Conservation (phyloP, 192 early-diverging fungal species). For the Backusella mclennaniae region DNA sequence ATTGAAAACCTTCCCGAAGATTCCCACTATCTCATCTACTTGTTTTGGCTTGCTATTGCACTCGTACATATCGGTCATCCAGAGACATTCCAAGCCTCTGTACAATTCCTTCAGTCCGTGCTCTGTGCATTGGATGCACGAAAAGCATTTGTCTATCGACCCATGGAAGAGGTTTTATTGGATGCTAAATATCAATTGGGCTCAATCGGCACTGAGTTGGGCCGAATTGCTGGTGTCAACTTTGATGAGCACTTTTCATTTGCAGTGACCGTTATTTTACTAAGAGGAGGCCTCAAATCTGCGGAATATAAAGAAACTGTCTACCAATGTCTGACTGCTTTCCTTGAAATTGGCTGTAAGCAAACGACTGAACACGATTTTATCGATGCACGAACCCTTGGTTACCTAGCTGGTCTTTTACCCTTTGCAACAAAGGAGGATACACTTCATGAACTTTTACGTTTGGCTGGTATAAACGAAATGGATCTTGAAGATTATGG, state of each 20-base stretch:
- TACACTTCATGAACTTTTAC: conserved; percentile 54
- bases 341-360: conserved; percentile 70
- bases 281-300: conserved; percentile 83
- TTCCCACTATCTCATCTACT: conserved; percentile 72
- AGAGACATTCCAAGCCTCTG: conserved; percentile 67
- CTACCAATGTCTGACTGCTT: conserved; percentile 60
- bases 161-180: conserved; percentile 69
- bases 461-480: conserved; percentile 48
- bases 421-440: conserved; percentile 70
- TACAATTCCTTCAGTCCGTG: conserved; percentile 65
- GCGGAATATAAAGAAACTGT: conserved; percentile 66
- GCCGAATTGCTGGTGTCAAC: conserved; percentile 66
- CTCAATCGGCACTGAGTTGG: conserved; percentile 66
- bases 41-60: conserved; percentile 90
- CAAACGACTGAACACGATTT: conserved; percentile 31
- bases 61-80: conserved; percentile 82
- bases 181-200: conserved; percentile 63
- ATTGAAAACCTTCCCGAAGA: conserved; percentile 73
- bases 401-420: conserved; percentile 75
- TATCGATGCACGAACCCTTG: conserved; percentile 54
- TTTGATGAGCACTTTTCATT: conserved; percentile 85
- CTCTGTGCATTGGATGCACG: conserved; percentile 70
- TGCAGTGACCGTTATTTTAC: conserved; percentile 74
- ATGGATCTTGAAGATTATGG: conserved; percentile 41
- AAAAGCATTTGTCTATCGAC: conserved; percentile 52